These are phyloP conservation scores for Beauveria australis DNA, from an alignment of 2,329 filamentous ascomycete genomes.

Conservation along the genomic window DNA sequence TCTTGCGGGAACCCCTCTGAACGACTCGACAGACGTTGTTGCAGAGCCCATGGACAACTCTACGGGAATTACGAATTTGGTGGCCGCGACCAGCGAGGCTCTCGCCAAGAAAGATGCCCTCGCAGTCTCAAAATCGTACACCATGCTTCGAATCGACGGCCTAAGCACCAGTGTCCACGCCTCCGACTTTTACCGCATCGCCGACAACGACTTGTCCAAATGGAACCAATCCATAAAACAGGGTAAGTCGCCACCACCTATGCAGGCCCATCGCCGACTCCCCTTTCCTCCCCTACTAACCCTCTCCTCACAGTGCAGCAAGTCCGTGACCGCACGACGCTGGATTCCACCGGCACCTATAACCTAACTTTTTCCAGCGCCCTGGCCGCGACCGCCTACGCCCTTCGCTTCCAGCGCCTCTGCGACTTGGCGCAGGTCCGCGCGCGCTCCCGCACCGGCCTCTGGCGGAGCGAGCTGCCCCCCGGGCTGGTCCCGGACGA, in stretches of 20 bases:
- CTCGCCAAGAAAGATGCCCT: background rate
- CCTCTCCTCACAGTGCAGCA: conserved; percentile 43
- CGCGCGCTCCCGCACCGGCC: conserved; percentile 20
- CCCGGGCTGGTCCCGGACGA: conserved; percentile 17
- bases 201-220: conserved; percentile 55
- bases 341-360: conserved; percentile 57
- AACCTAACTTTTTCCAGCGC: conserved; percentile 58
- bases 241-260: conserved; percentile 25
- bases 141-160: conserved; percentile 49
- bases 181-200: conserved; percentile 63
- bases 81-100: background rate
- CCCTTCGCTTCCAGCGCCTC: conserved; percentile 28
- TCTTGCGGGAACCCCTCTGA: background rate
- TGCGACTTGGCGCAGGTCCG: conserved; percentile 24
- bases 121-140: background rate
- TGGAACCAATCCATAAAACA: conserved; percentile 59
- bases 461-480: conserved; percentile 24
- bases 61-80: background rate
- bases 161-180: conserved; percentile 52
- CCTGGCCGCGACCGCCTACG: conserved; percentile 54
- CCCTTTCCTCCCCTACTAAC: conserved; percentile 4
- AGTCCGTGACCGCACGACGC: conserved; percentile 52
- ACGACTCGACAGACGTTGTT: background rate
- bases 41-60: background rate
- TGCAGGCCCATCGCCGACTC: background rate